Base-by-base conservation (phyloP, 1,139 yeast species). In the Lodderomyces orthopsilosis region DNA sequence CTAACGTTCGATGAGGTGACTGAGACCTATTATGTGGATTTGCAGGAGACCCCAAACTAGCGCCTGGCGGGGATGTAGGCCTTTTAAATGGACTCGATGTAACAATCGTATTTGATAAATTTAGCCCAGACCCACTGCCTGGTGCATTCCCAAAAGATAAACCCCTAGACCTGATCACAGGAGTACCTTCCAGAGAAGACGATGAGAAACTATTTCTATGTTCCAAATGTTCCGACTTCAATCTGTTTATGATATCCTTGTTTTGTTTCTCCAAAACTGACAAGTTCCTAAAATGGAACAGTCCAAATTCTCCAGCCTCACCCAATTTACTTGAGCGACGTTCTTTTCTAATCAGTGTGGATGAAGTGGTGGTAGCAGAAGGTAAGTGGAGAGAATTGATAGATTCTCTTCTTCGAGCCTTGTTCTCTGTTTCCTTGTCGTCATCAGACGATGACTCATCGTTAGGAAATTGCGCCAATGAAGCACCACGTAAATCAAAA, bases 181-280 rank as follows among this genome's bases (percentile, higher is more conserved):
- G 68, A 0, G 72, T 63, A 0, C 73, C 65, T 15, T 73, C 77
- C 1, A 75, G 68, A 3, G 77, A 70, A 1, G 74, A 63, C 12
- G 54, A 46, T 14, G 80, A 69, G 46, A 66, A 66, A 49, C 76
- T 70, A 46, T 62, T 61, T 19, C 77, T 50, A 50, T 72, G 78
- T 51, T 83, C 87, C 49, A 83, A 53, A 62, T 88, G 96, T 59
- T 93, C 98, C 38, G 75, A 83, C 56, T 89, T 87, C 56, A 94
- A 75, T 50, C 96, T 70, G 56, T 87, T 87, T 47, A 94, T 88
- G 13, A 88, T 91, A 62, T 91, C 98, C 58, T 88, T 89, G 57
- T 94, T 94, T 14, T 96, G 98, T 56, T 86, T 87, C 55, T 93
- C 98, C 49, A 94, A 72, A 4, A 94, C 94, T 10, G 93, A 83